These are phyloP conservation scores for Calonectria pteridis DNA, from an alignment of 2,329 filamentous ascomycete genomes.

Conservation along the genomic window DNA sequence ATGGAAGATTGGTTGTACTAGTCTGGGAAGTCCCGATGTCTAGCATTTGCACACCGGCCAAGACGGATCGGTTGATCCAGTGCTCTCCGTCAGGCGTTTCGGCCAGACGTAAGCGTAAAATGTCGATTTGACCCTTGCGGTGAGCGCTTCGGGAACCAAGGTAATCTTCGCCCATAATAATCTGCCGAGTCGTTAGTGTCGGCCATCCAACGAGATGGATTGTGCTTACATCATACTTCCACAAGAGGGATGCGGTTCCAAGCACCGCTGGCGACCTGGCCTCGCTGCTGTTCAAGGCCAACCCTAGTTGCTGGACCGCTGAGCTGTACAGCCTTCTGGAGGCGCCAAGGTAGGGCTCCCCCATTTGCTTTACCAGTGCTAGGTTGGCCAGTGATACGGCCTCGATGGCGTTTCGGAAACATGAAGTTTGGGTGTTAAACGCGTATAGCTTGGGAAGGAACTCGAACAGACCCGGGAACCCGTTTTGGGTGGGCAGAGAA, in stretches of 20 bases:
- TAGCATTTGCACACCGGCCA: conserved; percentile 1
- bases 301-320: neutral
- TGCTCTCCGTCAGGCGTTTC: neutral
- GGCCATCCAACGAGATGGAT: neutral
- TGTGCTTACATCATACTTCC: conserved; percentile 10
- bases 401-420: neutral
- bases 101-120: neutral
- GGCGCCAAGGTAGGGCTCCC: neutral
- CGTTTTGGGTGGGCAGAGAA: conserved; percentile 5
- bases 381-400: neutral
- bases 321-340: neutral
- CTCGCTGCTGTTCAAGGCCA: neutral
- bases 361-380: conserved; percentile 1
- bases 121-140: neutral
- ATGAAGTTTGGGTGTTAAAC: neutral
- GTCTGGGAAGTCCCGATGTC: neutral
- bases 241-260: neutral
- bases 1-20: neutral
- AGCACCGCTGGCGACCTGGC: neutral
- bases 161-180: conserved; percentile 10
- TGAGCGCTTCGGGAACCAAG: neutral
- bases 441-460: conserved; percentile 1
- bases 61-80: conserved; percentile 4
- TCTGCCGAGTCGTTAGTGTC: neutral
- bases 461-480: conserved; percentile 7